A percentile compares a stretch with the other conserved stretches of the same genome.
Evolutionary conservation across 768 basidiomycete genomes (phyloP).

Genomic region (Russula foetens): DNA sequence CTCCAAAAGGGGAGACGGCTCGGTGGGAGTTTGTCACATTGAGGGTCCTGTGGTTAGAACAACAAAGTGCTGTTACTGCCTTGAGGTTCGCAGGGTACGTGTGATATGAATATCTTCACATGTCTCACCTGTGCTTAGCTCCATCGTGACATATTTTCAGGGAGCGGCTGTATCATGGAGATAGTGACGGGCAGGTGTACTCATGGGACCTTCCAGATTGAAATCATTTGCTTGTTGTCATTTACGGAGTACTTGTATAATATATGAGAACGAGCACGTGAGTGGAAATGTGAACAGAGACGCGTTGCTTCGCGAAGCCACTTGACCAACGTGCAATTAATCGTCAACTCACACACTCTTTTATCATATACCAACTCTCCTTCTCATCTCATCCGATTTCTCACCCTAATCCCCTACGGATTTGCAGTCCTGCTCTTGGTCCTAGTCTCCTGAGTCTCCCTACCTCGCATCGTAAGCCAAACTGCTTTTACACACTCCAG

Average conservation of each 20-base stretch:
- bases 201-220: conserved; percentile 49
- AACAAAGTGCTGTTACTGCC: conserved; percentile 47
- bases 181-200: conserved; percentile 51
- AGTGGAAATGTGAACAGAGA: not conserved
- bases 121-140: not conserved
- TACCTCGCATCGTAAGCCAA: not conserved
- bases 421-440: not conserved
- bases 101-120: not conserved
- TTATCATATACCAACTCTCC: not conserved
- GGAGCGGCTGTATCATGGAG: conserved; percentile 56
- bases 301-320: too few relatives aligned
- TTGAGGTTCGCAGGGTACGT: conserved; percentile 71
- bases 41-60: conserved; percentile 54
- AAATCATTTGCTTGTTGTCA: not conserved
- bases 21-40: conserved; percentile 69
- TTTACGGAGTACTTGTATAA: not conserved
- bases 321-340: not conserved
- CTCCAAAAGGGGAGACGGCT: conserved; percentile 53
- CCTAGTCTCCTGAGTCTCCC: not conserved
- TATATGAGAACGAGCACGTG: conserved; percentile 1
- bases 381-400: not conserved
- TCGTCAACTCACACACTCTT: not conserved
- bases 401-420: not conserved
- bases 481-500: not conserved
- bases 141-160: conserved; percentile 29